Percentiles rank a stretch among this genome's conserved stretches.
Conservation (phyloP, 2,329 filamentous ascomycete species). For the Alternaria sp. region DNA sequence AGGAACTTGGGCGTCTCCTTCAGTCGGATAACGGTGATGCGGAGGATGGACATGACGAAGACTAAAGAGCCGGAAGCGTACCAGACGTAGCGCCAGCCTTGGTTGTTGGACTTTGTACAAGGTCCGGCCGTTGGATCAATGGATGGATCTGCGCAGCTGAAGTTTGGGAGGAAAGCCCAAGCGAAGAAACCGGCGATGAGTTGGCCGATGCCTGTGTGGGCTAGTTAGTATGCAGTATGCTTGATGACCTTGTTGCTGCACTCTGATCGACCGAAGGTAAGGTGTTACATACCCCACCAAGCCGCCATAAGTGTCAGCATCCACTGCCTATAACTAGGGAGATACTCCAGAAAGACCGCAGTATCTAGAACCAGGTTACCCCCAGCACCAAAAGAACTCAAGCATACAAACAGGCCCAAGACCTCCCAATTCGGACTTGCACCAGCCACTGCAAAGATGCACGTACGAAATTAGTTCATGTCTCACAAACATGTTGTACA, state of each 20-base stretch:
- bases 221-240: background rate
- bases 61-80: conserved; percentile 63
- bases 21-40: conserved; percentile 63
- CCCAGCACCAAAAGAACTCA: conserved; percentile 71
- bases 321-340: conserved; percentile 69
- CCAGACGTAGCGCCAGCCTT: conserved; percentile 67
- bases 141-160: conserved; percentile 53
- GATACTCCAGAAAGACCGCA: conserved; percentile 65
- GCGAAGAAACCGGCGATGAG: conserved; percentile 62
- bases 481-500: background rate
- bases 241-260: no score
- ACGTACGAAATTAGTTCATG: background rate
- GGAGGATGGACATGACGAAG: conserved; percentile 61
- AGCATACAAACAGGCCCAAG: conserved; percentile 68
- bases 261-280: background rate
- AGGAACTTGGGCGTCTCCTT: conserved; percentile 67
- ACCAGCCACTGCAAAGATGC: conserved; percentile 63
- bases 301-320: conserved; percentile 68
- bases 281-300: conserved; percentile 58
- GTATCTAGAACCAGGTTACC: conserved; percentile 71
- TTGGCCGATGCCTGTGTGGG: conserved; percentile 55
- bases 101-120: conserved; percentile 62
- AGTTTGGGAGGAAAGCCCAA: conserved; percentile 63
- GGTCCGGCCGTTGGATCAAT: conserved; percentile 49
- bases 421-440: conserved; percentile 72